Percentiles rank a stretch among this genome's conserved stretches.
These are phyloP conservation scores for Pseudoscleropodium purum DNA, from an alignment of 225 moss, liverwort and hornwort genomes.

Conservation along the genomic window DNA sequence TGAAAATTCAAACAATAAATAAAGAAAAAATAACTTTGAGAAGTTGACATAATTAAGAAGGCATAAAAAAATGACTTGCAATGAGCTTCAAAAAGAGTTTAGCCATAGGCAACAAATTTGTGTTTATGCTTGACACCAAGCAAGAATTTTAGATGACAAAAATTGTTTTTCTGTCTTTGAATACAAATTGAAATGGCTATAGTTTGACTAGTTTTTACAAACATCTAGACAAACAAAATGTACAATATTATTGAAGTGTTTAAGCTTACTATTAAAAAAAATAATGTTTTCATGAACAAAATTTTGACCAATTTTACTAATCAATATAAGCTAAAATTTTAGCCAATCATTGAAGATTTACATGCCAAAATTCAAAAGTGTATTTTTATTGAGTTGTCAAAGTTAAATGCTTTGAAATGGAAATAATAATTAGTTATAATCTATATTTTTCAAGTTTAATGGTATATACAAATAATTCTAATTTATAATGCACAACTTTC, in stretches of 20 bases:
- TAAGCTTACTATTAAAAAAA: background rate
- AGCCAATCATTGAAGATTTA: background rate
- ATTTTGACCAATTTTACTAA: background rate
- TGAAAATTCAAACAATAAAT: background rate
- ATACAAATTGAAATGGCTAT: background rate
- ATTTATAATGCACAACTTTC: background rate
- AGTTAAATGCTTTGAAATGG: background rate
- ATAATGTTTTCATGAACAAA: background rate
- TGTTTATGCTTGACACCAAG: fast-evolving
- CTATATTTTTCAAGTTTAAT: background rate
- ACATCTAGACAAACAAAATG: no score
- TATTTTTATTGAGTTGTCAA: background rate
- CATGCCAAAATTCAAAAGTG: background rate
- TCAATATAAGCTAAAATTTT: background rate
- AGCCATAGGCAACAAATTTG: no score
- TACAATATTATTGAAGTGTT: background rate
- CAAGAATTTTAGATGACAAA: background rate
- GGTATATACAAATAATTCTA: background rate
- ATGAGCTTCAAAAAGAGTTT: background rate
- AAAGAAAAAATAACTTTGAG: background rate
- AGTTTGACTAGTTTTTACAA: no score
- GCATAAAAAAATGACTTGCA: background rate
- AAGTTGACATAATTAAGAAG: background rate
- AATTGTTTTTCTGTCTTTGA: background rate
- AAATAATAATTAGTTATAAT: background rate